Evolutionary conservation across 2,329 filamentous ascomycete genomes (phyloP), one percentile per base, ranked within the genome.

Genomic region (Lojkania enalia): DNA sequence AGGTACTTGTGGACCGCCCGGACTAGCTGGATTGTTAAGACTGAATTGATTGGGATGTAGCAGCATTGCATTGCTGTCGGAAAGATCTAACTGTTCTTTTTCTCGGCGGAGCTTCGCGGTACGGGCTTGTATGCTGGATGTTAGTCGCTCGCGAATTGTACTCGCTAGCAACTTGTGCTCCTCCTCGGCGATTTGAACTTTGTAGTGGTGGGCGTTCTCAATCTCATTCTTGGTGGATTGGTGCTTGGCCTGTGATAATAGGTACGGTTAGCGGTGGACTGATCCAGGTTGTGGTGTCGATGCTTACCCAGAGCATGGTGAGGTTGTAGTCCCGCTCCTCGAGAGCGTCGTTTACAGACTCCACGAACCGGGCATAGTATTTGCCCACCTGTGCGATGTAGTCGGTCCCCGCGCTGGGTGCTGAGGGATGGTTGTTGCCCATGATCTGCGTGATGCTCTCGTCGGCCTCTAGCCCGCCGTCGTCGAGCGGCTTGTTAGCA

Each of bases 311-410:
- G 55, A 95, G 81, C 63, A 86, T 82, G 5, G 87, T 85, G 63
- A 97, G 74, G 58, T 91, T 84, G 52, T 87, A 85, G 74, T 99
- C 94, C 57, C 89, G 83, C 61, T 89, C 82, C 70, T 97, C 91
- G 55, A 96, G 84, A 5, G 90, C 81, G 68, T 95, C 86, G 65
- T 96, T 95, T 42, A 96, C 82, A 50, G 92, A 84, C 55, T 89
- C 83, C 15, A 94, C 83, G 74, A 95, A 97, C 56, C 89, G 84
- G 47, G 86, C 80, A 68, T 96, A 96, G 63, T 87, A 83, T 60
- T 85, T 88, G 1, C 94, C 94, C 23, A 90, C 79, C 56, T 82
- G 69, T 21, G 77, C 77, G 32, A 76, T 73, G 64, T 81, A 82
- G 56, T 85, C 90, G 73, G 88, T 86, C 41, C 86, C 88, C 65